These are phyloP conservation scores for Serpula lacrymans DNA, from an alignment of 768 basidiomycete species.

Conservation along the genomic window DNA sequence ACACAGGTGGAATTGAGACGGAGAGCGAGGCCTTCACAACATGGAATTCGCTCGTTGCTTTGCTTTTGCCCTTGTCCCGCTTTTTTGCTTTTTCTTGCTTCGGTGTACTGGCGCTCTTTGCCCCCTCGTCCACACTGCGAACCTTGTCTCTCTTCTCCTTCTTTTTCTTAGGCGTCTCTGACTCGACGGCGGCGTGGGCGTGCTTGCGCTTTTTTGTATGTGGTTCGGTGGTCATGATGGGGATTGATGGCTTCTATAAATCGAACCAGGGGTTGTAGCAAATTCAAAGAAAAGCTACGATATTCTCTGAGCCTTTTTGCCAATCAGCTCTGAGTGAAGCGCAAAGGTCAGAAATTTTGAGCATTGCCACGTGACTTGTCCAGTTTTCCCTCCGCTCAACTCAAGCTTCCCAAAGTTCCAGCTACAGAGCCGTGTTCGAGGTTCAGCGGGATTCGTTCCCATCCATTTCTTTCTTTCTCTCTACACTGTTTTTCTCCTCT, in stretches of 20 bases:
- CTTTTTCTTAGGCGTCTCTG: slow-evolving; percentile 33
- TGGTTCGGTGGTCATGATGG: slow-evolving; percentile 6
- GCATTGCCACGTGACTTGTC: background rate
- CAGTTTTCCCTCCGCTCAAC: background rate
- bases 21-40: slow-evolving; percentile 61
- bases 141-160: slow-evolving; percentile 17
- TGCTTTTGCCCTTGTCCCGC: slow-evolving; percentile 38
- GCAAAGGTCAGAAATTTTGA: background rate
- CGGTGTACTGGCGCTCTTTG: slow-evolving; percentile 20
- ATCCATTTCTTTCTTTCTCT: background rate
- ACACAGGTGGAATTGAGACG: slow-evolving; percentile 79
- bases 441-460: background rate
- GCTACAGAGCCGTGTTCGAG: too few species aligned
- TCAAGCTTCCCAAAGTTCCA: too few species aligned
- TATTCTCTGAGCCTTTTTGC: too few species aligned
- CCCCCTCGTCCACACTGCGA: slow-evolving; percentile 2
- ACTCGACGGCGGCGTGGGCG: slow-evolving; percentile 13
- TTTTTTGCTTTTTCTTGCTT: slow-evolving; percentile 26
- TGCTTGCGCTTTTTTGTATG: slow-evolving; percentile 56
- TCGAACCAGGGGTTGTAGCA: too few species aligned
- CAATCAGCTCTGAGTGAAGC: too few species aligned
- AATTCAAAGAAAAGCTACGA: too few species aligned
- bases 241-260: background rate
- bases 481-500: background rate
- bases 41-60: slow-evolving; percentile 49